Percentiles rank a stretch among this genome's conserved stretches.
These are phyloP conservation scores for Phytophthora boehmeriae DNA, from an alignment of 352 stramenopile genomes.

Conservation along the genomic window DNA sequence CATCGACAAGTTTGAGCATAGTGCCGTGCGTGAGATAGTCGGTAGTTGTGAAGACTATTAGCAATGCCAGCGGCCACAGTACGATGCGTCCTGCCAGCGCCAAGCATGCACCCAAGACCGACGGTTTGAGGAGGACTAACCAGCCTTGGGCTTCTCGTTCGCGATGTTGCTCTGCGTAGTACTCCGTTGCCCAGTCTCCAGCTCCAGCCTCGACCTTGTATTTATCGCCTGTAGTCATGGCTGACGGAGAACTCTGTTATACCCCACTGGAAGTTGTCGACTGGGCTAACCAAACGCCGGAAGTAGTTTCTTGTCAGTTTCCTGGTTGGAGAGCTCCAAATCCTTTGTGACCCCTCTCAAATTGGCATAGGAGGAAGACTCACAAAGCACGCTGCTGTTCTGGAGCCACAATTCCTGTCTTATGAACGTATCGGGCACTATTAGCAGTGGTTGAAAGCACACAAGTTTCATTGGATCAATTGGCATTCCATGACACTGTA, in stretches of 20 bases:
- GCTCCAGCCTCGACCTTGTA: conserved; percentile 20
- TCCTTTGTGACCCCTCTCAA: too few species aligned
- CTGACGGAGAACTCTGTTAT: neutral
- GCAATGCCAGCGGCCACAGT: conserved; percentile 20
- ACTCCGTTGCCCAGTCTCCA: conserved; percentile 21
- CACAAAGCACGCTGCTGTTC: too few species aligned
- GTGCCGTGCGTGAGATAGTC: conserved; percentile 18
- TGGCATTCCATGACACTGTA: too few species aligned
- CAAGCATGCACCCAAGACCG: conserved; percentile 21
- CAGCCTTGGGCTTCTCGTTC: conserved; percentile 13
- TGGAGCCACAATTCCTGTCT: too few species aligned
- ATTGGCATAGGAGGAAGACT: too few species aligned
- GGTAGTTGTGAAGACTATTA: conserved; percentile 22
- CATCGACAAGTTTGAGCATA: conserved; percentile 26
- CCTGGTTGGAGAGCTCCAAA: neutral
- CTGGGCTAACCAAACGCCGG: neutral
- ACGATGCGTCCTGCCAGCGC: conserved; percentile 29
- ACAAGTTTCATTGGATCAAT: too few species aligned
- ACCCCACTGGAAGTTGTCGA: too few species aligned
- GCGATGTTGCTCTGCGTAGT: conserved; percentile 21
- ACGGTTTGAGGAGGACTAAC: conserved; percentile 23
- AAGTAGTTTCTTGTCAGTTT: conserved; percentile 15
- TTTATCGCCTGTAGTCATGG: conserved; percentile 18
- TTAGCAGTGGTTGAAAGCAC: too few species aligned
- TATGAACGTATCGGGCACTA: too few species aligned